Evolutionary conservation across 179 eudicot species (phyloP).

Genomic region (Dionaea muscipula): DNA sequence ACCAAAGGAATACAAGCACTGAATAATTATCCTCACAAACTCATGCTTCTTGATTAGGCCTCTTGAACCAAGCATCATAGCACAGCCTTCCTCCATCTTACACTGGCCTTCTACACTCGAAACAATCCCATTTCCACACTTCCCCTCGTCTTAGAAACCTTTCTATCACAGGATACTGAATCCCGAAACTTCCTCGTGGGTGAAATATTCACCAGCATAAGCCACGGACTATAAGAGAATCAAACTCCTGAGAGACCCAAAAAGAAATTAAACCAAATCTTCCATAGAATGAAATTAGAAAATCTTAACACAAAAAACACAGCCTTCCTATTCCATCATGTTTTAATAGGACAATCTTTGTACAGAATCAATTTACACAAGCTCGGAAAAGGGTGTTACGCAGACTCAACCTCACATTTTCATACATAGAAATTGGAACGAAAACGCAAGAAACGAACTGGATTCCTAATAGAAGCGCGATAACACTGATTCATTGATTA

Average conservation of each 20-base stretch:
- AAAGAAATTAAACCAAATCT: not conserved
- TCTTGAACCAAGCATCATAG: constrained; percentile 37
- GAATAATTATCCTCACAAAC: constrained; percentile 65
- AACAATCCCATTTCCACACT: constrained; percentile 21
- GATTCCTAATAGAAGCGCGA: too few species aligned
- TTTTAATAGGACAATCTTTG: too few species aligned
- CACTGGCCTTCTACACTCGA: constrained; percentile 17
- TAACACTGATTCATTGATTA: too few species aligned
- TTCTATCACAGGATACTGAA: not conserved
- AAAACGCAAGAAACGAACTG: too few species aligned
- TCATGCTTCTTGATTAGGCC: constrained; percentile 64
- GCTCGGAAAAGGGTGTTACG: too few species aligned
- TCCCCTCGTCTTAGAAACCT: constrained; percentile 13
- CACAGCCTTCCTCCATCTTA: constrained; percentile 30
- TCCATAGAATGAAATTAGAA: too few species aligned
- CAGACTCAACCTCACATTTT: too few species aligned
- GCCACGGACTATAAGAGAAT: not conserved
- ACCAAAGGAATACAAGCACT: constrained; percentile 60
- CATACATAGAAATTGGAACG: too few species aligned
- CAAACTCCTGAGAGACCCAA: not conserved
- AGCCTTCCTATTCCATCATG: too few species aligned
- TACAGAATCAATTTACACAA: too few species aligned
- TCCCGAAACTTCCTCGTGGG: not conserved
- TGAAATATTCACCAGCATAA: not conserved
- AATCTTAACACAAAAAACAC: too few species aligned